These are phyloP conservation scores for Chrysopogon serrulatus DNA, from an alignment of 176 grass and related monocot species.

Conservation along the genomic window DNA sequence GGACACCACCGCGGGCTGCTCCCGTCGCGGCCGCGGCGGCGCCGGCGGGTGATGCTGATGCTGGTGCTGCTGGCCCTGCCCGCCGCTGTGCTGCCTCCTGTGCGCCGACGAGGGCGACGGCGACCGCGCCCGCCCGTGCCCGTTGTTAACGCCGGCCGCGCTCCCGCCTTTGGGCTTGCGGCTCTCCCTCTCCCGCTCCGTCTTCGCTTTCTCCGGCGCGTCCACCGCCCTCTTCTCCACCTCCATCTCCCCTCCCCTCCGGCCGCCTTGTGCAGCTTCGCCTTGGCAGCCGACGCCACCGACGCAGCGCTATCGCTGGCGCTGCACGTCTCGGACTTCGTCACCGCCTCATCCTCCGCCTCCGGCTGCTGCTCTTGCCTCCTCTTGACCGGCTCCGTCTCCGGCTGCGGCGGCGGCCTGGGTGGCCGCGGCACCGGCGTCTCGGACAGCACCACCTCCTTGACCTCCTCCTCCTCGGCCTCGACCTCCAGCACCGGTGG, in stretches of 20 bases:
- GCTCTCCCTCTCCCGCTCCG: constrained; percentile 3
- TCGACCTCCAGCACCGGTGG: constrained; percentile 1
- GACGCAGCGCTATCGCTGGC: constrained; percentile 17
- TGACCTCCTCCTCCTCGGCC: constrained; percentile 48
- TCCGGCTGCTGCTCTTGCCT: not conserved
- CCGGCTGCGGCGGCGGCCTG: not conserved
- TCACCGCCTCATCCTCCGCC: not conserved
- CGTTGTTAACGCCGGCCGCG: not conserved
- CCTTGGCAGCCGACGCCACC: not conserved
- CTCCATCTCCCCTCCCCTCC: not conserved
- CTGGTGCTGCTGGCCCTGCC: not conserved
- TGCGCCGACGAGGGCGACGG: constrained; percentile 28
- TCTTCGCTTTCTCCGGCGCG: not conserved
- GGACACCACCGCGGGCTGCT: constrained; percentile 39
- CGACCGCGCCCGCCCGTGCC: constrained; percentile 18
- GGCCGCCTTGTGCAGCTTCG: not conserved
- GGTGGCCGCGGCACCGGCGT: constrained; percentile 7
- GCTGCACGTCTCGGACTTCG: constrained; percentile 4
- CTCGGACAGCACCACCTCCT: constrained; percentile 65
- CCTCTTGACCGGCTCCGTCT: constrained; percentile 10
- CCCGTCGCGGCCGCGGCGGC: constrained; percentile 7
- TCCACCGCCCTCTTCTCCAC: constrained; percentile 1
- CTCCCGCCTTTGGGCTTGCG: not conserved
- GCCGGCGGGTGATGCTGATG: not conserved
- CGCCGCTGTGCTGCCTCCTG: not conserved